These are phyloP conservation scores for Leccinum subspadiceum DNA, from an alignment of 1,284 basidiomycete species.

Conservation along the genomic window DNA sequence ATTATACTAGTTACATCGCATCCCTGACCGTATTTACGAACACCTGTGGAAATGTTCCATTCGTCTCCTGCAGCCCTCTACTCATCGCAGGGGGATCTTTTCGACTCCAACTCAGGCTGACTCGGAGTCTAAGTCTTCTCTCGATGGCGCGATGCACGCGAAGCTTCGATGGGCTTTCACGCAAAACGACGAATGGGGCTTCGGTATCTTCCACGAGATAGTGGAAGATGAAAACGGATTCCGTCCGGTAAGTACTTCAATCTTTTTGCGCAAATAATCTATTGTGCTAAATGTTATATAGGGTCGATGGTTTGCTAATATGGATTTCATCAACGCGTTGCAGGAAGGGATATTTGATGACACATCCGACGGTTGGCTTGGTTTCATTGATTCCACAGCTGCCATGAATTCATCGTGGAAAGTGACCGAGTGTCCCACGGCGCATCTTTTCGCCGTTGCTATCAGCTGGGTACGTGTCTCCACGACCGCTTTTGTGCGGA, in stretches of 20 bases:
- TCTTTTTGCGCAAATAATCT: not conserved
- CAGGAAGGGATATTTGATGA: not conserved
- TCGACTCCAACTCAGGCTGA: not conserved
- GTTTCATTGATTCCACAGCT: not conserved
- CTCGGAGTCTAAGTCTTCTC: not conserved
- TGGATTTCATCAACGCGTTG: not conserved
- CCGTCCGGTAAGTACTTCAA: not conserved
- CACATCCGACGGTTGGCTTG: not conserved
- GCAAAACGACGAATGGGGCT: not conserved
- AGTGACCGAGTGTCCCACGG: not conserved
- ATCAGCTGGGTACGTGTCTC: not conserved
- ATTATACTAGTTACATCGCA: not conserved
- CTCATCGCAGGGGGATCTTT: not conserved
- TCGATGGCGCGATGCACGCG: not conserved
- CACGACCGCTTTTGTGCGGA: not conserved
- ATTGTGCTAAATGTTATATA: not conserved
- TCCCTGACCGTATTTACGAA: not conserved
- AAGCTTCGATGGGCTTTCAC: not conserved
- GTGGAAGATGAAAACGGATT: not conserved
- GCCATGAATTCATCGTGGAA: not conserved
- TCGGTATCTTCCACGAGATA: not conserved
- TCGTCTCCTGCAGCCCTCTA: not conserved
- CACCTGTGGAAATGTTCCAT: not conserved
- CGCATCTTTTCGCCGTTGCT: not conserved
- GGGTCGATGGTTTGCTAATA: not conserved